phyloP scores from a whole-genome alignment of 768 basidiomycete genomes.

The Strobilomyces echinocephalus region DNA sequence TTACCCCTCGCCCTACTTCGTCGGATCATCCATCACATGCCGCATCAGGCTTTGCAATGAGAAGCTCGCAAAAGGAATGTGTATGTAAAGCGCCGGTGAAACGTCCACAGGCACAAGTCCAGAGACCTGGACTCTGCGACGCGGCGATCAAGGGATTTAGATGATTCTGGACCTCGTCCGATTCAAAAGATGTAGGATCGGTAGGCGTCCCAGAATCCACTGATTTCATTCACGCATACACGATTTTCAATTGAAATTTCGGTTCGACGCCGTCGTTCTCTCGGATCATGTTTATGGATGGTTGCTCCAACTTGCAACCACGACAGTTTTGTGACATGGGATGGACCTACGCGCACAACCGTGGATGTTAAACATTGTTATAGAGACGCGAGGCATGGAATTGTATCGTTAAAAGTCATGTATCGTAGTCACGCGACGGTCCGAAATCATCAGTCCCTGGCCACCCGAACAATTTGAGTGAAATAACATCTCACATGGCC shows the following conservation, averaged over 20 bases:
- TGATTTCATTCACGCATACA: no score
- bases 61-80: background rate
- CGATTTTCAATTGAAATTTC: background rate
- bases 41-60: background rate
- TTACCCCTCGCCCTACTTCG: background rate
- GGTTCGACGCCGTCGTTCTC: background rate
- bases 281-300: background rate
- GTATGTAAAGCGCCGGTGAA: background rate
- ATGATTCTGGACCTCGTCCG: background rate
- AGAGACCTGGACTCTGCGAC: background rate
- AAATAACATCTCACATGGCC: background rate
- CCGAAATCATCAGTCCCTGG: background rate
- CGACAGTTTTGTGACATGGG: no score
- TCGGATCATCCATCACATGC: background rate
- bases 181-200: background rate
- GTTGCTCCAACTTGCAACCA: background rate
- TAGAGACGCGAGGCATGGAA: no score
- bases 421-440: background rate
- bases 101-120: background rate
- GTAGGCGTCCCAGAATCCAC: background rate
- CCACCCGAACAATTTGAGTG: background rate
- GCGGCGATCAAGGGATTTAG: background rate
- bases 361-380: no score
- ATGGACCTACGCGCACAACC: no score
- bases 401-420: no score